These are phyloP conservation scores for Trametes punicea DNA, from an alignment of 768 basidiomycete genomes.

Conservation along the genomic window DNA sequence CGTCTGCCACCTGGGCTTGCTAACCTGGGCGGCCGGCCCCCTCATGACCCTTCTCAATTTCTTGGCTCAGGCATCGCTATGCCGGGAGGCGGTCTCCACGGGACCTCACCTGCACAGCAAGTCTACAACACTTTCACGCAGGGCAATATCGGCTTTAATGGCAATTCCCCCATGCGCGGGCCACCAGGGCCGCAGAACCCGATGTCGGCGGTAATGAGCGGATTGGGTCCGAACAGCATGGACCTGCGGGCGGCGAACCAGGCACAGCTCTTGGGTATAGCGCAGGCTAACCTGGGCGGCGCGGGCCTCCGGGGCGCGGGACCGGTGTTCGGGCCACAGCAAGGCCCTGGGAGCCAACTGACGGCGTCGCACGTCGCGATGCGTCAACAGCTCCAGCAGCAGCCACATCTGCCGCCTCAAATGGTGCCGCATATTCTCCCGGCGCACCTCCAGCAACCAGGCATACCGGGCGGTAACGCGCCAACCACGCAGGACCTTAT, in stretches of 20 bases:
- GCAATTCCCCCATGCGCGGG: constrained; percentile 46
- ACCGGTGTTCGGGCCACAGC: constrained; percentile 48
- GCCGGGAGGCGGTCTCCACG: constrained; percentile 44
- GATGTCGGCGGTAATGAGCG: constrained; percentile 46
- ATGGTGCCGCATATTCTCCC: constrained; percentile 48
- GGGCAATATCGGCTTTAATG: constrained; percentile 28
- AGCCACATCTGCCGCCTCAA: constrained; percentile 58
- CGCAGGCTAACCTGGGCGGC: constrained; percentile 43
- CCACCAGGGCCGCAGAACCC: constrained; percentile 45
- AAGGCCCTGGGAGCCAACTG: constrained; percentile 36
- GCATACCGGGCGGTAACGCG: constrained; percentile 43
- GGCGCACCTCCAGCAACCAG: constrained; percentile 64
- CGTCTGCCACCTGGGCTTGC: constrained; percentile 78
- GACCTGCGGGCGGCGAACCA: constrained; percentile 52
- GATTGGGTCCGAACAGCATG: constrained; percentile 51
- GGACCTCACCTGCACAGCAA: constrained; percentile 38
- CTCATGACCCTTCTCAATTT: constrained; percentile 73
- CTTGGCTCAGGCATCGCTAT: constrained; percentile 27
- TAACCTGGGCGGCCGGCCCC: constrained; percentile 77
- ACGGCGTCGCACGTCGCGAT: constrained; percentile 41
- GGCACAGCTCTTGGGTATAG: constrained; percentile 43
- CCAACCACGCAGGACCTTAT: constrained; percentile 74
- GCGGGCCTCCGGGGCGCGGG: constrained; percentile 44
- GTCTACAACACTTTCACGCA: constrained; percentile 54
- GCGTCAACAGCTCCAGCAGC: constrained; percentile 47